Conservation (phyloP, 805 yeast genomes). For the Priceomyces haplophilus region DNA sequence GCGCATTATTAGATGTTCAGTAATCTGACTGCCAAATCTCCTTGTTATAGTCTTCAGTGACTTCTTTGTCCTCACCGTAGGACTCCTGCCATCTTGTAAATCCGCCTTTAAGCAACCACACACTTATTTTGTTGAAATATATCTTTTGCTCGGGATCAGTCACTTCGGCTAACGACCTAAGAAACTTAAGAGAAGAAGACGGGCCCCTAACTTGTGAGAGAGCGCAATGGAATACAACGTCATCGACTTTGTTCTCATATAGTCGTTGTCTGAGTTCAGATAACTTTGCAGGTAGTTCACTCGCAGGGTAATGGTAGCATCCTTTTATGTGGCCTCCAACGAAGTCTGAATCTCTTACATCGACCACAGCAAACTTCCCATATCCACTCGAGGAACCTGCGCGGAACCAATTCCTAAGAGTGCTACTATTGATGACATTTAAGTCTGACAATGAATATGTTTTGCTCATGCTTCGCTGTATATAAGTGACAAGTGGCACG, state of each 20-base stretch:
- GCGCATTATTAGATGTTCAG: not conserved
- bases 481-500: too few relatives aligned
- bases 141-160: conserved; percentile 20
- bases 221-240: conserved; percentile 86
- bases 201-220: conserved; percentile 93
- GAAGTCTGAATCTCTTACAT: conserved; percentile 81
- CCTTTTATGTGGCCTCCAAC: conserved; percentile 71
- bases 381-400: conserved; percentile 31
- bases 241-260: conserved; percentile 31
- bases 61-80: conserved; percentile 63
- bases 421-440: conserved; percentile 44
- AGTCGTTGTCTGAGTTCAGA: conserved; percentile 37
- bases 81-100: conserved; percentile 77
- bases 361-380: conserved; percentile 57
- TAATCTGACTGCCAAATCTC: conserved; percentile 34
- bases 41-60: conserved; percentile 51
- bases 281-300: conserved; percentile 36
- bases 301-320: conserved; percentile 56
- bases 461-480: conserved; percentile 4
- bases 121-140: conserved; percentile 37
- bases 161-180: conserved; percentile 41
- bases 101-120: conserved; percentile 81
- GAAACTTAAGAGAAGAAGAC: conserved; percentile 65
- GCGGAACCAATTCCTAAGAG: conserved; percentile 46
- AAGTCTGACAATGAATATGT: conserved; percentile 39